Base-by-base conservation (phyloP, 2,329 filamentous ascomycete species). In the Thelonectria discophora region DNA sequence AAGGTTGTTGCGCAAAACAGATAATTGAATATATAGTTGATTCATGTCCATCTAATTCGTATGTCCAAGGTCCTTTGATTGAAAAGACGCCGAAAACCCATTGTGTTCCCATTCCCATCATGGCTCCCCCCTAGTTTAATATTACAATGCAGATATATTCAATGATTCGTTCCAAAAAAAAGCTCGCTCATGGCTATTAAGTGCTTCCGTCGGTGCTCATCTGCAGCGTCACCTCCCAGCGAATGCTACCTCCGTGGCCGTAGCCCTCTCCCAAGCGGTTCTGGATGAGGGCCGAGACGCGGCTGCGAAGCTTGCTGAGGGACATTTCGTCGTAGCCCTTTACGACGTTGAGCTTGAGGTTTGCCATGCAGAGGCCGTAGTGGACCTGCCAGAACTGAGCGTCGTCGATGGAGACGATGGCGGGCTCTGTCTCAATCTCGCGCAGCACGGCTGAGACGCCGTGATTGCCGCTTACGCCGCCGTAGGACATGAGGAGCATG, bases 381-480 rank as follows among this genome's bases (percentile, higher is more conserved):
- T 99, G 95, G 13, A 97, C 95, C 80, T 99, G 95, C 95, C 95
- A 99, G 77, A 99, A 97, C 74, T 93, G 89, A 2, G 94, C 94
- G 72, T 97, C 94, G 60, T 97, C 92, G 48, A 99, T 88, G 1
- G 85, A 85, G 46, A 86, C 85, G 24, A 98, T 88, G 57, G 86
- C 85, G 2, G 91, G 88, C 70, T 97, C 93, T 1, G 88, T 85
- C 75, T 93, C 90, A 53, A 99, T 94, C 75, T 97, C 93, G 58
- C 87, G 86, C 70, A 97, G 83, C n/a, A 97, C 89, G 20, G 90
- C 88, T 3, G 87, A 83, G 2, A 95, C 88, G 4, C 86, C 79
- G 40, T 73, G 75, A 50, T 78, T 77, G 34, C 75, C 76, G 49
- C 71, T 72, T 32, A 65, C 73, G 10, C 76, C 78, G 24, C 76